Percentiles rank a stretch among this genome's conserved stretches.
These are phyloP conservation scores for Lasiodiplodia sp. DNA, from an alignment of 2,329 filamentous ascomycete species.

Conservation along the genomic window DNA sequence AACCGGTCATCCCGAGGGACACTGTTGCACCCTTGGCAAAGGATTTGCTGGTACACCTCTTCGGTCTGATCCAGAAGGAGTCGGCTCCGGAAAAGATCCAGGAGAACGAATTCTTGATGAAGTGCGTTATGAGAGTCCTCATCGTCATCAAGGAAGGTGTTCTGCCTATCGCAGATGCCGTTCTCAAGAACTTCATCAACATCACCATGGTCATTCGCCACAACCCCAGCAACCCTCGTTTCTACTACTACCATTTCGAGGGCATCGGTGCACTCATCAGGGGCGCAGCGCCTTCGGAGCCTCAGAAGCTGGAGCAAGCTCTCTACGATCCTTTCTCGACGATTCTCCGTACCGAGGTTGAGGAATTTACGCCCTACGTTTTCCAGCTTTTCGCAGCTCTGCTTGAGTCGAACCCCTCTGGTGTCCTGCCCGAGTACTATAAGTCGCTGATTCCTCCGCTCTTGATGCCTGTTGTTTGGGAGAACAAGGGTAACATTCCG, in stretches of 20 bases:
- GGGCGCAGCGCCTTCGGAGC: constrained; percentile 72
- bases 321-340: constrained; percentile 84
- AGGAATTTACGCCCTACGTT: constrained; percentile 95
- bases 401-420: constrained; percentile 82
- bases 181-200: constrained; percentile 83
- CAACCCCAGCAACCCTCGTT: constrained; percentile 96
- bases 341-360: constrained; percentile 81
- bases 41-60: constrained; percentile 87
- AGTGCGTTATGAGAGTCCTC: constrained; percentile 96
- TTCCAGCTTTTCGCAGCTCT: constrained; percentile 95
- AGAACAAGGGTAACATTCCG: constrained; percentile 90
- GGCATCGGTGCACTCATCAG: constrained; percentile 87
- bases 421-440: constrained; percentile 81
- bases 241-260: constrained; percentile 99
- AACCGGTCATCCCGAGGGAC: constrained; percentile 79
- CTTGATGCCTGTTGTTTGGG: constrained; percentile 85
- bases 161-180: constrained; percentile 73
- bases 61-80: constrained; percentile 88
- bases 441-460: constrained; percentile 79
- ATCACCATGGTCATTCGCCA: constrained; percentile 92
- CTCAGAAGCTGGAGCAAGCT: constrained; percentile 77
- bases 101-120: constrained; percentile 98
- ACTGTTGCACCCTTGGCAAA: constrained; percentile 84
- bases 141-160: constrained; percentile 91
- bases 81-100: constrained; percentile 89